Percentiles rank a stretch among this genome's conserved stretches.
Evolutionary conservation across 139 green algal genomes (phyloP).

Genomic region (Tetradesmus lagerheimii): DNA sequence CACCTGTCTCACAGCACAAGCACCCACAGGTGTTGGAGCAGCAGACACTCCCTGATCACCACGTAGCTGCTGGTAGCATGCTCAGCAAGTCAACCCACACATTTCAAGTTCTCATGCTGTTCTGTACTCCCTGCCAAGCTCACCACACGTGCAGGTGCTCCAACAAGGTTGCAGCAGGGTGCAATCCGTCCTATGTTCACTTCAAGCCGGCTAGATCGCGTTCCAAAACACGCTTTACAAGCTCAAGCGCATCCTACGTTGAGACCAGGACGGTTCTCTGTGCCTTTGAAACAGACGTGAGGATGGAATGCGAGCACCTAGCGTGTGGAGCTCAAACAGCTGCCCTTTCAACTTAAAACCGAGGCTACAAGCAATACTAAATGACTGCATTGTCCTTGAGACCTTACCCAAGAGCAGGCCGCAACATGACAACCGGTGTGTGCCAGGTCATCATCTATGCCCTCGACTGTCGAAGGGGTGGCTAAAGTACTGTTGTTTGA

Average conservation of each 20-base stretch:
- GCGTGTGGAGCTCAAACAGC: too few relatives aligned
- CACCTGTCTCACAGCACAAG: neutral
- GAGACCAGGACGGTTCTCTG: too few relatives aligned
- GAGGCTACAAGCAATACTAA: too few relatives aligned
- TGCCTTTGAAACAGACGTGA: too few relatives aligned
- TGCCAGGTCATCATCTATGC: conserved; percentile 1
- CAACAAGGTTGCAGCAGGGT: neutral
- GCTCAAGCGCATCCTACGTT: too few relatives aligned
- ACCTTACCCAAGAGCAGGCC: neutral
- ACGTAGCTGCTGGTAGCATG: neutral
- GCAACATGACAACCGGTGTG: neutral
- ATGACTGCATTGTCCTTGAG: too few relatives aligned
- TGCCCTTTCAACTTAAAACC: too few relatives aligned
- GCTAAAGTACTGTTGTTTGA: neutral
- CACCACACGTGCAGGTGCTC: neutral
- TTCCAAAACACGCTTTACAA: neutral
- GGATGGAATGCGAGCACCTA: too few relatives aligned
- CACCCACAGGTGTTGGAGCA: neutral
- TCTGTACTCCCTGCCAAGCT: neutral
- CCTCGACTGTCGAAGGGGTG: too few relatives aligned
- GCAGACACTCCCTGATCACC: neutral
- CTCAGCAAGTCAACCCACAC: neutral
- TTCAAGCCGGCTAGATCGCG: neutral
- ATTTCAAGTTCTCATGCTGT: neutral
- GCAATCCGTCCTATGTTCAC: neutral